Evolutionary conservation across 2,329 filamentous ascomycete genomes (phyloP).

Genomic region (Paecilomyces formosus): DNA sequence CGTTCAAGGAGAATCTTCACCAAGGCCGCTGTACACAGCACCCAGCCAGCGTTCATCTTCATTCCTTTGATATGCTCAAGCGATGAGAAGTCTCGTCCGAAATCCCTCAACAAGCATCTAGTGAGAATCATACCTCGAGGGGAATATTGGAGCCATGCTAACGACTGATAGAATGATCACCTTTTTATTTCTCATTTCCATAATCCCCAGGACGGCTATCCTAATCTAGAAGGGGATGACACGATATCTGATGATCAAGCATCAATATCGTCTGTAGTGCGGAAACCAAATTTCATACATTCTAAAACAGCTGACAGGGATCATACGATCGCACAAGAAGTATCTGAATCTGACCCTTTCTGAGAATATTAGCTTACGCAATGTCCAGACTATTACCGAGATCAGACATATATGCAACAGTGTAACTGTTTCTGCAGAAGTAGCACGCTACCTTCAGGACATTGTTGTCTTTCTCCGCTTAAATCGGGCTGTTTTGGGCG

Average conservation of each 20-base stretch:
- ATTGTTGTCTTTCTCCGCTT: slow-evolving; percentile 79
- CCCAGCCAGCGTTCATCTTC: slow-evolving; percentile 73
- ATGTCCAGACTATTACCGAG: slow-evolving; percentile 41
- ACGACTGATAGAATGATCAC: slow-evolving; percentile 56
- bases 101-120: slow-evolving; percentile 33
- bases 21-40: slow-evolving; percentile 62
- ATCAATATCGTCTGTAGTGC: slow-evolving; percentile 31
- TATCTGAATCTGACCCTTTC: slow-evolving; percentile 10
- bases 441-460: slow-evolving; percentile 79
- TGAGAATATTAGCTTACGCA: slow-evolving; percentile 11
- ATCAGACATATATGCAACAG: slow-evolving; percentile 53
- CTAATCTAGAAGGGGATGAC: slow-evolving; percentile 61
- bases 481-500: slow-evolving; percentile 74
- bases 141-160: slow-evolving; percentile 4
- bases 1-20: slow-evolving; percentile 72
- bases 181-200: slow-evolving; percentile 88
- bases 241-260: slow-evolving; percentile 26
- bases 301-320: slow-evolving; percentile 8
- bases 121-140: slow-evolving; percentile 14
- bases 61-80: slow-evolving; percentile 56
- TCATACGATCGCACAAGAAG: slow-evolving; percentile 13
- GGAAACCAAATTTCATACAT: slow-evolving; percentile 14
- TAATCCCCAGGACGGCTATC: slow-evolving; percentile 61
- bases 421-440: slow-evolving; percentile 64
- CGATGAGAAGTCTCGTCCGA: slow-evolving; percentile 18